phyloP scores from a whole-genome alignment of 495 filamentous ascomycete genomes.

The Pseudoneurospora amorphoporcata region DNA sequence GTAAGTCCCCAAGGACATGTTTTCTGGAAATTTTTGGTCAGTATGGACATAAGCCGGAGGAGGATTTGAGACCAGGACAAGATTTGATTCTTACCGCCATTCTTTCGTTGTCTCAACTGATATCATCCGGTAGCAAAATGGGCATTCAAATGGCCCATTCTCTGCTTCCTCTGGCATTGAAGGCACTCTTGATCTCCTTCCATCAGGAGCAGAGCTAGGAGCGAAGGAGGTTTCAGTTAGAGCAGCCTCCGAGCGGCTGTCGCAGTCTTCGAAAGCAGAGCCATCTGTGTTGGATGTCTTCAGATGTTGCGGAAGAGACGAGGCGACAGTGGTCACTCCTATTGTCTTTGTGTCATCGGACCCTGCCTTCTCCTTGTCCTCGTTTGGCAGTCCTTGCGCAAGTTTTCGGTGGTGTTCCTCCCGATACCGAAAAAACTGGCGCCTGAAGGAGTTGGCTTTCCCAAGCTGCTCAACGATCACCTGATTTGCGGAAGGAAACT shows the following conservation, averaged over 20 bases:
- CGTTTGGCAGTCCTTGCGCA: constrained; percentile 7
- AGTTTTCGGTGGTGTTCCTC: constrained; percentile 18
- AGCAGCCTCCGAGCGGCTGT: constrained; percentile 11
- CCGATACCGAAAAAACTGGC: constrained; percentile 31
- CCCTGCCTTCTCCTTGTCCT: neutral
- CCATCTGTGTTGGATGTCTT: neutral
- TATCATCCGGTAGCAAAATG: constrained; percentile 25
- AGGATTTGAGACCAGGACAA: too few relatives aligned
- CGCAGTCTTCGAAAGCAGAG: neutral
- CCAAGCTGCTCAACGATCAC: constrained; percentile 27
- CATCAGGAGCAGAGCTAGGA: constrained; percentile 1
- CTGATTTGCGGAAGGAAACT: neutral
- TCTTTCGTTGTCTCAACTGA: constrained; percentile 14
- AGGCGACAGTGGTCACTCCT: constrained; percentile 7
- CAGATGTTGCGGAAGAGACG: constrained; percentile 5
- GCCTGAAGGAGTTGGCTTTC: constrained; percentile 29
- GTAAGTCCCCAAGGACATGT: constrained; percentile 24
- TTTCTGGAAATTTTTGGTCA: constrained; percentile 5
- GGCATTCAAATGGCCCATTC: constrained; percentile 24
- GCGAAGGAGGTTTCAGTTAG: constrained; percentile 12
- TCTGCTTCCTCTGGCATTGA: constrained; percentile 10
- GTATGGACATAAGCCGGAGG: too few relatives aligned
- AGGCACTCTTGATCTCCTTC: constrained; percentile 2
- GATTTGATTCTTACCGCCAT: constrained; percentile 23
- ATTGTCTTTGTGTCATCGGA: neutral